A percentile compares a stretch with the other conserved stretches of the same genome.
Evolutionary conservation across 23 red algal species (phyloP).

Genomic region (Gracilaria caudata): DNA sequence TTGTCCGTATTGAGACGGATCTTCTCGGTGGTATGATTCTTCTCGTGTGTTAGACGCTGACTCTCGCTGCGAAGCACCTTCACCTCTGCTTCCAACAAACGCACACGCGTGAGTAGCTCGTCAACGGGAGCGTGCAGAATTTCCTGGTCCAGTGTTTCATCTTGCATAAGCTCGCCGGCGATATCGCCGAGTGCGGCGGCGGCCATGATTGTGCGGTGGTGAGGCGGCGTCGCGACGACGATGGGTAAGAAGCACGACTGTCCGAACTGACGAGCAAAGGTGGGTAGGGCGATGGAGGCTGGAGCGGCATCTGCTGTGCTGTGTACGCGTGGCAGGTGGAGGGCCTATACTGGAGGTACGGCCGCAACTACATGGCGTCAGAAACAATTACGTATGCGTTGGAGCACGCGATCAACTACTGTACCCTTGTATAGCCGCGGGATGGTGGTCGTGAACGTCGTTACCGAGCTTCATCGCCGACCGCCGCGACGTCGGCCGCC

Average conservation of each 20-base stretch:
- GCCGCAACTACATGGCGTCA: background rate
- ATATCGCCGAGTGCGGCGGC: conserved; percentile 55
- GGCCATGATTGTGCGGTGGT: conserved; percentile 43
- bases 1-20: conserved; percentile 99
- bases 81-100: conserved; percentile 90
- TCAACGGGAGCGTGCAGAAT: conserved; percentile 84
- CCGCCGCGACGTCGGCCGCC: background rate
- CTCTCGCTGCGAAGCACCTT: conserved; percentile 74
- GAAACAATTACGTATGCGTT: background rate
- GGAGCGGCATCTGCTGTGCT: no score
- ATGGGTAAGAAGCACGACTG: background rate
- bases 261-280: background rate
- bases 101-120: conserved; percentile 85
- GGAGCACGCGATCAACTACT: background rate
- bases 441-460: no score
- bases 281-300: background rate
- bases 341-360: background rate
- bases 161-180: conserved; percentile 71
- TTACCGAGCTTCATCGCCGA: background rate
- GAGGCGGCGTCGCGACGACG: background rate
- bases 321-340: background rate
- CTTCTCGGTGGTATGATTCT: conserved; percentile 76
- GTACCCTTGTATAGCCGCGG: background rate
- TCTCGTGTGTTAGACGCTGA: conserved; percentile 85
- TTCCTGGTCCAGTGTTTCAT: conserved; percentile 77